phyloP scores from a whole-genome alignment of 2,329 filamentous ascomycete genomes.

The Cytospora leucostoma region DNA sequence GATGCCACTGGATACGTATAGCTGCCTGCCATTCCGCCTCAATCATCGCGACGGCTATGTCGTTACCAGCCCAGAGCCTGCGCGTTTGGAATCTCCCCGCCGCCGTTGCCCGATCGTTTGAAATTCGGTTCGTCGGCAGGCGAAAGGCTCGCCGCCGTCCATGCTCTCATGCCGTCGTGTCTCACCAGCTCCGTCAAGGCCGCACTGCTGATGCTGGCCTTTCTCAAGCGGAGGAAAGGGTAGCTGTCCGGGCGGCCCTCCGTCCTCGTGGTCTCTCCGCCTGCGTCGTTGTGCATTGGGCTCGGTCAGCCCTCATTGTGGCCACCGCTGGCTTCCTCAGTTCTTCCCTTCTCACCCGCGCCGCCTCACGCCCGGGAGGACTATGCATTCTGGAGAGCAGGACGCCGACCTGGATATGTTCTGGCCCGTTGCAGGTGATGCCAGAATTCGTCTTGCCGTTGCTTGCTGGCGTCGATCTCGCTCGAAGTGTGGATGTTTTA shows the following conservation, averaged over 20 bases:
- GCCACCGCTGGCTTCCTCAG: background rate
- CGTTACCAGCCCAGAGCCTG: no score
- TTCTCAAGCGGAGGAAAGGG: background rate
- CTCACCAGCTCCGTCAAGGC: background rate
- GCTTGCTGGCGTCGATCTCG: background rate
- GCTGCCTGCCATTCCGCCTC: no score
- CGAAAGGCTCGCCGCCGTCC: no score
- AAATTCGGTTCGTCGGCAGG: no score
- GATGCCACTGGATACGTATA: no score
- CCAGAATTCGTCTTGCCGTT: background rate
- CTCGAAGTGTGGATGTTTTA: background rate
- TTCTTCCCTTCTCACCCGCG: slow-evolving; percentile 1
- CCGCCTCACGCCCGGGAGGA: slow-evolving; percentile 6
- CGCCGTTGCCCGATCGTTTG: no score
- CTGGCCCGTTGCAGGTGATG: slow-evolving; percentile 9
- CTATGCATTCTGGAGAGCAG: slow-evolving; percentile 6
- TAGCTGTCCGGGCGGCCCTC: background rate
- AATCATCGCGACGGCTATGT: no score
- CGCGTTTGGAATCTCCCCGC: no score
- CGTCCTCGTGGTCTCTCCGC: background rate
- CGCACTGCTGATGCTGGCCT: background rate
- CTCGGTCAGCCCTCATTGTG: background rate
- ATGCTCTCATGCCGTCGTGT: no score
- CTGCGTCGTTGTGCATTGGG: background rate
- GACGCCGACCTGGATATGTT: slow-evolving; percentile 10